Percentiles rank a stretch among this genome's conserved stretches.
Evolutionary conservation across 306 rosid species (phyloP).

Genomic region (Sphenostylis stenocarpa): DNA sequence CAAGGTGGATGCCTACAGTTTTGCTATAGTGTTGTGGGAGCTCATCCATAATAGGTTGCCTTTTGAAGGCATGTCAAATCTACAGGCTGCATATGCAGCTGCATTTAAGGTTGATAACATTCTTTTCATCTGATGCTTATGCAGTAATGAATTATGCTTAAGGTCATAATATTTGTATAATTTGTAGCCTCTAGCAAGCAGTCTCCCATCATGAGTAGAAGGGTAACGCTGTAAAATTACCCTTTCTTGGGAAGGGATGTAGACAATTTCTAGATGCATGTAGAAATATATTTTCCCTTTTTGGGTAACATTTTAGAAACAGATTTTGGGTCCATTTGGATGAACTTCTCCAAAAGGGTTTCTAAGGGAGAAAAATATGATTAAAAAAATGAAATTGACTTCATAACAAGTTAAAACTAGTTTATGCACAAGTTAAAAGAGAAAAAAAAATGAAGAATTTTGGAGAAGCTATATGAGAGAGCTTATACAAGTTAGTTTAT

Average conservation of each 20-base stretch:
- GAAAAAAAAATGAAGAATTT: too few relatives aligned
- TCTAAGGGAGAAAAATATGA: too few relatives aligned
- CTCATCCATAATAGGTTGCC: constrained; percentile 86
- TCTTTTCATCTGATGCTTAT: not conserved
- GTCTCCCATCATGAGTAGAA: not conserved
- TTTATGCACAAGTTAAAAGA: too few relatives aligned
- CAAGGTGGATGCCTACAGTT: constrained; percentile 92
- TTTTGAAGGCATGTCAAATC: constrained; percentile 92
- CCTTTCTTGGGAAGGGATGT: not conserved
- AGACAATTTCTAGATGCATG: not conserved
- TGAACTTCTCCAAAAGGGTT: too few relatives aligned
- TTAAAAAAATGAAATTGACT: too few relatives aligned
- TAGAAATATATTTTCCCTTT: not conserved
- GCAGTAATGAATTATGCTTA: not conserved
- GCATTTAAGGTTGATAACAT: constrained; percentile 72
- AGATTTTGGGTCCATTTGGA: not conserved
- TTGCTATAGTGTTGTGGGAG: constrained; percentile 93
- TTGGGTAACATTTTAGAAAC: not conserved
- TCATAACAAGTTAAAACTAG: too few relatives aligned
- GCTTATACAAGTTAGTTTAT: too few relatives aligned
- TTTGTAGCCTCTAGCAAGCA: not conserved
- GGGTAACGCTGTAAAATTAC: not conserved
- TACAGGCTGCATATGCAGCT: constrained; percentile 93
- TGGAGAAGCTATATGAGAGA: too few relatives aligned
- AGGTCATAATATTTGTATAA: not conserved